Percentiles rank a stretch among this genome's conserved stretches.
These are phyloP conservation scores for Lophiotrema nucula DNA, from an alignment of 495 filamentous ascomycete species.

Conservation along the genomic window DNA sequence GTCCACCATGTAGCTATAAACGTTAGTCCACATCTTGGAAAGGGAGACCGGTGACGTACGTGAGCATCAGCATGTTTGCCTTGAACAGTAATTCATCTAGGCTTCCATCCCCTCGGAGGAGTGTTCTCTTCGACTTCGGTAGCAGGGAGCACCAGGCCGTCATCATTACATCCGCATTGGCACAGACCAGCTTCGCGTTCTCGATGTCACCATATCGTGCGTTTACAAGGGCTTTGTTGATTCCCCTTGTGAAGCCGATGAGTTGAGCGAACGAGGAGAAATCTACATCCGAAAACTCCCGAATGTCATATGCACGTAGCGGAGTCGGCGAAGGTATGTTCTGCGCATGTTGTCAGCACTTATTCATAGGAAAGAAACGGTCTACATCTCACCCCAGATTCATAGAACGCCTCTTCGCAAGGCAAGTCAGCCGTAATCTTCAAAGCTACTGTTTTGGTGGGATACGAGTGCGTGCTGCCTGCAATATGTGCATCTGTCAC, in stretches of 20 bases:
- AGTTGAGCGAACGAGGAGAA: conserved; percentile 33
- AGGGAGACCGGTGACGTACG: conserved; percentile 4
- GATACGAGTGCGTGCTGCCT: conserved; percentile 39
- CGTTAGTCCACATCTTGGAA: not conserved
- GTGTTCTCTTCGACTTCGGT: conserved; percentile 15
- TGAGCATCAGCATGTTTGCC: conserved; percentile 26
- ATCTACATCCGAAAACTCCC: conserved; percentile 24
- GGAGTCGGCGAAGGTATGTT: conserved; percentile 19
- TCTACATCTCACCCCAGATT: conserved; percentile 25
- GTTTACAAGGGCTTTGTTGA: conserved; percentile 12
- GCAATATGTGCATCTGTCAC: conserved; percentile 65
- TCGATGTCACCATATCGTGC: conserved; percentile 7
- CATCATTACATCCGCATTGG: conserved; percentile 22
- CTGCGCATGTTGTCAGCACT: conserved; percentile 5
- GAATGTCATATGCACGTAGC: conserved; percentile 20
- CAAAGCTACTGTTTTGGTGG: conserved; percentile 32
- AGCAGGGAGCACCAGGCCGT: conserved; percentile 26
- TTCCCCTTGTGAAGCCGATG: conserved; percentile 22
- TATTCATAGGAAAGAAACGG: not conserved
- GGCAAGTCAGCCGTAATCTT: conserved; percentile 50
- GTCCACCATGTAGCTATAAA: conserved; percentile 23
- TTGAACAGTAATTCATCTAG: conserved; percentile 30
- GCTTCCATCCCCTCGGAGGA: conserved; percentile 24
- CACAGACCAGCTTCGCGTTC: conserved; percentile 12
- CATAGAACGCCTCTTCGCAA: conserved; percentile 69